Evolutionary conservation across 441 rosid genomes (phyloP).

Genomic region (Croton laevigatus): DNA sequence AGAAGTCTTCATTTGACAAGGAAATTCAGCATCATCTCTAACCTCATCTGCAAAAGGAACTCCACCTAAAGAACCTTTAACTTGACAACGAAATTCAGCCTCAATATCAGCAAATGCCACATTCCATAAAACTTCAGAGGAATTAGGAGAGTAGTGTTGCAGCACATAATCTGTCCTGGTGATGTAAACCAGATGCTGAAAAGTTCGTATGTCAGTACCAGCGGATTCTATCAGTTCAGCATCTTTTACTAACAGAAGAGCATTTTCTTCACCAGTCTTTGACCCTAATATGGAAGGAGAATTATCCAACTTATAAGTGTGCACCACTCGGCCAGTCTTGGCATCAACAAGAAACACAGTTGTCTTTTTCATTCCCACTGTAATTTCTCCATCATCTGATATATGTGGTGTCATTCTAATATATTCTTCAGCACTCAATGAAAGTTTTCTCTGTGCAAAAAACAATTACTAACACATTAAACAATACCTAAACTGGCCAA

Average conservation of each 20-base stretch:
- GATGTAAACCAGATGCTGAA: slow-evolving; percentile 47
- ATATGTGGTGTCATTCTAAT: slow-evolving; percentile 52
- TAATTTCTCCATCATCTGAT: slow-evolving; percentile 58
- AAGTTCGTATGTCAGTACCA: slow-evolving; percentile 28
- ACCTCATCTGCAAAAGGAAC: slow-evolving; percentile 30
- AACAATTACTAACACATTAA: background rate
- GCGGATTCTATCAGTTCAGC: slow-evolving; percentile 44
- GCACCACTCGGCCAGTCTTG: slow-evolving; percentile 60
- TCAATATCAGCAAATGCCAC: slow-evolving; percentile 72
- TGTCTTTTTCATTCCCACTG: slow-evolving; percentile 62
- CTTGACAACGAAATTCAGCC: slow-evolving; percentile 66
- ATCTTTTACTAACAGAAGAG: slow-evolving; percentile 38
- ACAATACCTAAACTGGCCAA: background rate
- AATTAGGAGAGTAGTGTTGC: slow-evolving; percentile 57
- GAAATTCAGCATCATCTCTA: slow-evolving; percentile 34
- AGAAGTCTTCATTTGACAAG: slow-evolving; percentile 50
- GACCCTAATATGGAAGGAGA: slow-evolving; percentile 28
- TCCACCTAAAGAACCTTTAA: slow-evolving; percentile 29
- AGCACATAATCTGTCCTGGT: slow-evolving; percentile 72
- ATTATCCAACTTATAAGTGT: slow-evolving; percentile 45
- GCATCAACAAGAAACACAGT: slow-evolving; percentile 67
- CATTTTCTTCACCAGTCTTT: slow-evolving; percentile 33
- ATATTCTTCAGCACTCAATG: slow-evolving; percentile 52
- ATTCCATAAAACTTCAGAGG: slow-evolving; percentile 72
- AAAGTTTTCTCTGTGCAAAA: slow-evolving; percentile 42